These are phyloP conservation scores for Reticulascus tulasneorum DNA, from an alignment of 2,329 filamentous ascomycete species.

Conservation along the genomic window DNA sequence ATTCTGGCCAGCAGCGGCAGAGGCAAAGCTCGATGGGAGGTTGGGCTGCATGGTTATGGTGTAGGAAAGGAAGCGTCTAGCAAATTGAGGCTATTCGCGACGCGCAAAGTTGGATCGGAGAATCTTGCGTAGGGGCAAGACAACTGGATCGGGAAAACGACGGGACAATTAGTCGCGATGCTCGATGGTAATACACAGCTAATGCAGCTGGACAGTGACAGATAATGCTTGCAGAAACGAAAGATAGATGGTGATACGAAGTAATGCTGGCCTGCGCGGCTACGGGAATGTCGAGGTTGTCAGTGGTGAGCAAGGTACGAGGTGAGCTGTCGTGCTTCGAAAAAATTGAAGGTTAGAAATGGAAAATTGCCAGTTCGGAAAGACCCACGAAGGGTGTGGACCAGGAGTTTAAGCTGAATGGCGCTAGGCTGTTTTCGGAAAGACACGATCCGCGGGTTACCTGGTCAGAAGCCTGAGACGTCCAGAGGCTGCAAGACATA, in stretches of 20 bases:
- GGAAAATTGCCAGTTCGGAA: constrained; percentile 18
- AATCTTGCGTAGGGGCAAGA: constrained; percentile 11
- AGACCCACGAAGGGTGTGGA: constrained; percentile 15
- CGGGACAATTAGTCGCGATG: constrained; percentile 1
- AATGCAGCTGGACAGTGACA: constrained; percentile 12
- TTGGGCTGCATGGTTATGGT: constrained; percentile 60
- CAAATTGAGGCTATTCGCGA: neutral
- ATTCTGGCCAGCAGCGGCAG: constrained; percentile 73
- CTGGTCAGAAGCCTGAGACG: too few species aligned
- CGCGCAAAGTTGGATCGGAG: neutral
- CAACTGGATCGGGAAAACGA: constrained; percentile 6
- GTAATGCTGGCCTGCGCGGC: constrained; percentile 8
- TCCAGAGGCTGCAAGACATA: too few species aligned
- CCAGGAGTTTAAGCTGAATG: too few species aligned
- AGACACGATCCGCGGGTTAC: too few species aligned
- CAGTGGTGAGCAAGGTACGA: constrained; percentile 14
- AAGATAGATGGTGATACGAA: constrained; percentile 13
- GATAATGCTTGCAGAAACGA: constrained; percentile 16
- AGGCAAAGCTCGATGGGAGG: constrained; percentile 79
- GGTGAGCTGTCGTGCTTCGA: constrained; percentile 15
- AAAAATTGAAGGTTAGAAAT: constrained; percentile 18
- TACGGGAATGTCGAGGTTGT: constrained; percentile 11
- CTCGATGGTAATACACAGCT: constrained; percentile 9
- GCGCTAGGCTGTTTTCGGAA: too few species aligned
- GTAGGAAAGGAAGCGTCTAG: neutral